Percentiles rank a stretch among this genome's conserved stretches.
phyloP scores from a whole-genome alignment of 192 early-diverging fungal genomes.

The Lobosporangium transversale region DNA sequence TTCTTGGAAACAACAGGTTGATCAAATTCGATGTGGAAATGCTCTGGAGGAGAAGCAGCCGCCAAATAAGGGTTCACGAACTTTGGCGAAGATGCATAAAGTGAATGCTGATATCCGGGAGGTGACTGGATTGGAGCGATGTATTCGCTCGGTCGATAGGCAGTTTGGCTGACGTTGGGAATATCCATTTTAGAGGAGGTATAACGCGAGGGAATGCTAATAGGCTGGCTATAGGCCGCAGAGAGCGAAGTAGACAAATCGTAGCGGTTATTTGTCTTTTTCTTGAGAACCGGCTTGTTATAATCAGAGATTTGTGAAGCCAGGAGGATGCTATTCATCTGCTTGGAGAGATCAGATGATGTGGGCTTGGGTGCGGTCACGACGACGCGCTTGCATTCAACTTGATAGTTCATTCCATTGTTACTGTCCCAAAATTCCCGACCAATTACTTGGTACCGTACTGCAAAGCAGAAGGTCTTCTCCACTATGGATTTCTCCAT shows the following conservation, averaged over 20 bases:
- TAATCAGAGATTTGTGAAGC: conserved; percentile 15
- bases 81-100: conserved; percentile 50
- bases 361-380: conserved; percentile 6
- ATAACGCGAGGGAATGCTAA: background rate
- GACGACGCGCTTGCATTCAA: conserved; percentile 56
- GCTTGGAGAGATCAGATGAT: conserved; percentile 17
- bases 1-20: conserved; percentile 15
- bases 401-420: conserved; percentile 83
- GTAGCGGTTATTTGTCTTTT: conserved; percentile 16
- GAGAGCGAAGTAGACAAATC: conserved; percentile 27
- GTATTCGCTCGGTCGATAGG: conserved; percentile 52
- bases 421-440: conserved; percentile 96
- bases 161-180: conserved; percentile 12
- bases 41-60: conserved; percentile 40
- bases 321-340: conserved; percentile 33
- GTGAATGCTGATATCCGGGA: conserved; percentile 38
- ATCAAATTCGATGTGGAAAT: conserved; percentile 38
- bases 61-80: conserved; percentile 27
- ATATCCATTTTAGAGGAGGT: background rate
- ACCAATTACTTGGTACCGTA: conserved; percentile 75
- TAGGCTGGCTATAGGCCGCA: conserved; percentile 27
- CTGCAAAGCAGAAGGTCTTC: conserved; percentile 68
- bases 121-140: conserved; percentile 39
- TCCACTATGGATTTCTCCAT: conserved; percentile 51
- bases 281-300: conserved; percentile 26